Evolutionary conservation across 2,329 filamentous ascomycete species (phyloP).

Genomic region (Davidsoniella neocaledoniae): DNA sequence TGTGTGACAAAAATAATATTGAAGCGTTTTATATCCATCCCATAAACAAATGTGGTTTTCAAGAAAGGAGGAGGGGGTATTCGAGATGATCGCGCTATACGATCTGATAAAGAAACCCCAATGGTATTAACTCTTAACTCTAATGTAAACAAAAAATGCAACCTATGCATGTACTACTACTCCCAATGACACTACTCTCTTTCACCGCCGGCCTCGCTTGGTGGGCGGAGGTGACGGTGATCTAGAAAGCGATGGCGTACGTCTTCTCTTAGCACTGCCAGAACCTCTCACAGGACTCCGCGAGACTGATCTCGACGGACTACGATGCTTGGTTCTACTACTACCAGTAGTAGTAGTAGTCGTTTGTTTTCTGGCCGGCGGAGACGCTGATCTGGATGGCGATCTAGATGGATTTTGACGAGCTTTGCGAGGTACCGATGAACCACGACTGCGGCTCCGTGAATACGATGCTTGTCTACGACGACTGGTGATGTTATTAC

Average conservation of each 20-base stretch:
- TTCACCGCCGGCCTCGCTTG: conserved; percentile 12
- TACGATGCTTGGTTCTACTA: not conserved
- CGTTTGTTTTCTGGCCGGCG: conserved; percentile 15
- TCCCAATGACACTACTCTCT: not conserved
- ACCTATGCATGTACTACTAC: not conserved
- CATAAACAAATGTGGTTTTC: not conserved
- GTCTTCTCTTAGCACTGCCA: conserved; percentile 5
- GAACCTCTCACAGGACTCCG: conserved; percentile 2
- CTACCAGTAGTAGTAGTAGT: not conserved
- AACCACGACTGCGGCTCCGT: conserved; percentile 10
- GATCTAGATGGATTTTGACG: conserved; percentile 2
- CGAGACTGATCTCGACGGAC: conserved; percentile 6
- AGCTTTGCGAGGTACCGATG: not conserved
- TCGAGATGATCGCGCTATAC: not conserved
- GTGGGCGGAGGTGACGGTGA: conserved; percentile 13
- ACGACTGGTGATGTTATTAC: conserved; percentile 9
- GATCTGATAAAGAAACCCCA: not conserved
- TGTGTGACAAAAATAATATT: too few species aligned
- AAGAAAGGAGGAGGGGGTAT: not conserved
- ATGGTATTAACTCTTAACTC: not conserved
- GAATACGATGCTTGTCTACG: too few species aligned
- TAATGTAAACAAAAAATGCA: conserved; percentile 3
- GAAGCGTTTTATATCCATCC: too few species aligned
- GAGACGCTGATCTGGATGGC: conserved; percentile 14
- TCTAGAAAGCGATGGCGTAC: conserved; percentile 10